These are phyloP conservation scores for Cadophora gregata DNA, from an alignment of 2,329 filamentous ascomycete species.

Conservation along the genomic window DNA sequence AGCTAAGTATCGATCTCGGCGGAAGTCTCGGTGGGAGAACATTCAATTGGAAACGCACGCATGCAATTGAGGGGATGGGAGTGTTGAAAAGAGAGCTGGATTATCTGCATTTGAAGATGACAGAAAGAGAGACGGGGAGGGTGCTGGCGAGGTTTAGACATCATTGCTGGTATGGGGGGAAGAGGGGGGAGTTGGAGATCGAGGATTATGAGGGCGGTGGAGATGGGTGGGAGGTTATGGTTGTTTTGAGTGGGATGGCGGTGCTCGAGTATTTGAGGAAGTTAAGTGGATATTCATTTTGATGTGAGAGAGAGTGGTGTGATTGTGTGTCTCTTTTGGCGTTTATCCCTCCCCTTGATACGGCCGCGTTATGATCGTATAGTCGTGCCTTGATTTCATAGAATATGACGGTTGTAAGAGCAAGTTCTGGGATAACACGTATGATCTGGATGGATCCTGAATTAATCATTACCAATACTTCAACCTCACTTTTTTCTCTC, in stretches of 20 bases:
- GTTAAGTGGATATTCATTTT: background rate
- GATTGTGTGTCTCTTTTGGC: no score
- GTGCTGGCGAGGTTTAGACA: conserved; percentile 9
- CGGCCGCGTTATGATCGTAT: background rate
- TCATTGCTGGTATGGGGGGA: conserved; percentile 11
- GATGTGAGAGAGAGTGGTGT: no score
- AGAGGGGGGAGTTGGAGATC: conserved; percentile 7
- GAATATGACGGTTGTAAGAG: no score
- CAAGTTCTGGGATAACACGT: no score
- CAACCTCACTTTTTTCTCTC: background rate
- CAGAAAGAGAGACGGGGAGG: background rate
- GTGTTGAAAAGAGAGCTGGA: background rate
- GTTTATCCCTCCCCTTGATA: background rate
- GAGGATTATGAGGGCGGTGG: conserved; percentile 7
- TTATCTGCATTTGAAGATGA: conserved; percentile 10
- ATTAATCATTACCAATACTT: conserved; percentile 7
- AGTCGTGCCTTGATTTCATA: no score
- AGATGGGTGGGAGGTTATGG: background rate
- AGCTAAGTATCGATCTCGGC: background rate
- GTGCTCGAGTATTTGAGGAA: conserved; percentile 11
- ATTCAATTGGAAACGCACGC: conserved; percentile 8
- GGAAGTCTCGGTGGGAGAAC: background rate
- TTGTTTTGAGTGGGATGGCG: conserved; percentile 6
- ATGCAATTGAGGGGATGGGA: background rate
- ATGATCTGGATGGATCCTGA: background rate